Percentiles rank a stretch among this genome's conserved stretches.
These are phyloP conservation scores for Aaosphaeria pasadenensis DNA, from an alignment of 2,329 filamentous ascomycete genomes.

Conservation along the genomic window DNA sequence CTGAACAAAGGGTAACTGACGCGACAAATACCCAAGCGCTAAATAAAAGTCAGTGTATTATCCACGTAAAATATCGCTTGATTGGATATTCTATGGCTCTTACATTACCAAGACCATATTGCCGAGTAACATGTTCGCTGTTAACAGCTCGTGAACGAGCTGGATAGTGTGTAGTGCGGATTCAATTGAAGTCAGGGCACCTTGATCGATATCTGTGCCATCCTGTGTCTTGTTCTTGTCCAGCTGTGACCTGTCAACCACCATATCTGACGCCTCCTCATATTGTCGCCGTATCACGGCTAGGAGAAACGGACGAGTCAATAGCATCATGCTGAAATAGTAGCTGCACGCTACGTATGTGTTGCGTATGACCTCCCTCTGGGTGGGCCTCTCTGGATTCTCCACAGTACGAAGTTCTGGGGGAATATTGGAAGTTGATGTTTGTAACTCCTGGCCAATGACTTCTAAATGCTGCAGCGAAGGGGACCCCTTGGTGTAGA, in stretches of 20 bases:
- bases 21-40: background rate
- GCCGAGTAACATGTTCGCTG: background rate
- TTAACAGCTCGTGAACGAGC: background rate
- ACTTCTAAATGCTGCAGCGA: background rate
- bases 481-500: background rate
- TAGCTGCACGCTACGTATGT: background rate
- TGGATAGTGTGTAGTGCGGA: background rate
- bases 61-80: background rate
- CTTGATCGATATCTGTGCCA: background rate
- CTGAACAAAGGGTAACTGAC: background rate
- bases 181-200: background rate
- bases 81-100: background rate
- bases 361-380: background rate
- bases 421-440: background rate
- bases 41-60: background rate
- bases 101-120: background rate
- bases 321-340: background rate
- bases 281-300: background rate
- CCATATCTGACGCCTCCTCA: background rate
- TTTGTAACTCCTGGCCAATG: background rate
- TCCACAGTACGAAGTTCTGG: background rate
- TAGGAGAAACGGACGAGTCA: background rate
- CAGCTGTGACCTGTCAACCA: background rate
- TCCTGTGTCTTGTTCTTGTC: background rate
- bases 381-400: background rate